Percentiles rank a stretch among this genome's conserved stretches.
phyloP scores from a whole-genome alignment of 164 flowering plant genomes.

The Santalum album region DNA sequence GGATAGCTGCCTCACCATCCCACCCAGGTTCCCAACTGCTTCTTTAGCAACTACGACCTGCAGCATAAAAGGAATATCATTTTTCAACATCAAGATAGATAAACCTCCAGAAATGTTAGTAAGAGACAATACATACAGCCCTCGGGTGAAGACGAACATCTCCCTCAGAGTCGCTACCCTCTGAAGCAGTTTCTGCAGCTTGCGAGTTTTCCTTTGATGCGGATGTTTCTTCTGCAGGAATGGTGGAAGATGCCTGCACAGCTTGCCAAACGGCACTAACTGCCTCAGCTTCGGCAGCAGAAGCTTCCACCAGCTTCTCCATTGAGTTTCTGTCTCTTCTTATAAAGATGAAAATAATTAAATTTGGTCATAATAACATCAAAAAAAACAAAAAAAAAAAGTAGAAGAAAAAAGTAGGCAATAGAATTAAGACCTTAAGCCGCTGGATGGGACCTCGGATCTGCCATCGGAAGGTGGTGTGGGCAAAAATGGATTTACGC shows the following conservation, averaged over 20 bases:
- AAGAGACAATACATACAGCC: slow-evolving; percentile 60
- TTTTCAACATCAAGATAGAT: slow-evolving; percentile 5
- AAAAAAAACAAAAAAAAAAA: slow-evolving; percentile 1
- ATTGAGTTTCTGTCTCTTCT: slow-evolving; percentile 67
- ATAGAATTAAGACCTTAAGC: slow-evolving; percentile 39
- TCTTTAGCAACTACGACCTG: slow-evolving; percentile 99
- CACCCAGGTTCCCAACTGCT: slow-evolving; percentile 85
- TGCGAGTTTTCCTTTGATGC: slow-evolving; percentile 49
- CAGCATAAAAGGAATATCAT: slow-evolving; percentile 14
- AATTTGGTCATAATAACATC: not conserved
- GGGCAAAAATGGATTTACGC: slow-evolving; percentile 14
- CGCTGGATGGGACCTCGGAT: slow-evolving; percentile 26
- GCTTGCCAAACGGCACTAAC: slow-evolving; percentile 90
- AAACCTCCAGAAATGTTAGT: slow-evolving; percentile 1
- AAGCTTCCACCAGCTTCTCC: slow-evolving; percentile 79
- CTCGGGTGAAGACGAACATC: slow-evolving; percentile 96
- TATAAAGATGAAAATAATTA: slow-evolving; percentile 7
- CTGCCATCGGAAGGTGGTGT: slow-evolving; percentile 24
- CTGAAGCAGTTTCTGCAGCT: slow-evolving; percentile 50
- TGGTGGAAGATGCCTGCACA: slow-evolving; percentile 57
- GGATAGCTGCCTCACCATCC: slow-evolving; percentile 90
- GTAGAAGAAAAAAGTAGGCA: not conserved
- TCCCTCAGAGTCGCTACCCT: slow-evolving; percentile 65
- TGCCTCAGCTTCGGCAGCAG: slow-evolving; percentile 98
- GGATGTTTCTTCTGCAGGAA: slow-evolving; percentile 45